Conservation (phyloP, 108 stramenopile species). For the Skeletonema costatum region DNA sequence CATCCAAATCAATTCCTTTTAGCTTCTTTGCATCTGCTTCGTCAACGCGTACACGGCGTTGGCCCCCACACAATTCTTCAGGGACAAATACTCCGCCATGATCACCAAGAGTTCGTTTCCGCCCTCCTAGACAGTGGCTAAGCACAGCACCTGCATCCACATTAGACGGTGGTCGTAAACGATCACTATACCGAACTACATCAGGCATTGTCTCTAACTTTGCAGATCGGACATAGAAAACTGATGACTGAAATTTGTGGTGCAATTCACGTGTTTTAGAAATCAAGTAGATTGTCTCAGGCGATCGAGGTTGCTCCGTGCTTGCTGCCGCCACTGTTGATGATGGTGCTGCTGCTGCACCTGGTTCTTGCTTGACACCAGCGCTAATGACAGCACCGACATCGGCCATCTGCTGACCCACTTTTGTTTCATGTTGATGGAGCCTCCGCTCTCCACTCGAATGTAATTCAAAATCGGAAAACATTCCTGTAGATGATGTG, state of each 20-base stretch:
- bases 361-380: slow-evolving; percentile 8
- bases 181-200: slow-evolving; percentile 61
- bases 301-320: slow-evolving; percentile 23
- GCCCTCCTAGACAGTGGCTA: slow-evolving; percentile 45
- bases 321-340: slow-evolving; percentile 15
- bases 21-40: slow-evolving; percentile 22
- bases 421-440: neutral
- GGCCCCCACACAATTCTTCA: slow-evolving; percentile 52
- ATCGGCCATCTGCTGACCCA: neutral
- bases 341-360: neutral
- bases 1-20: slow-evolving; percentile 49
- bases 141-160: slow-evolving; percentile 36
- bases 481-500: slow-evolving; percentile 53
- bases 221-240: slow-evolving; percentile 57
- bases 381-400: slow-evolving; percentile 1
- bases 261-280: slow-evolving; percentile 69
- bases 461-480: slow-evolving; percentile 64
- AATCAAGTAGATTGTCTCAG: slow-evolving; percentile 54
- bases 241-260: slow-evolving; percentile 62
- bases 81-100: slow-evolving; percentile 54
- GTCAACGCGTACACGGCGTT: slow-evolving; percentile 9
- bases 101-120: slow-evolving; percentile 37
- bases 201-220: slow-evolving; percentile 56
- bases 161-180: slow-evolving; percentile 33
- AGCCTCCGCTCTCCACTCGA: slow-evolving; percentile 42